Percentiles rank a stretch among this genome's conserved stretches.
phyloP scores from a whole-genome alignment of 352 stramenopile genomes.

The Blastocystis sp. region DNA sequence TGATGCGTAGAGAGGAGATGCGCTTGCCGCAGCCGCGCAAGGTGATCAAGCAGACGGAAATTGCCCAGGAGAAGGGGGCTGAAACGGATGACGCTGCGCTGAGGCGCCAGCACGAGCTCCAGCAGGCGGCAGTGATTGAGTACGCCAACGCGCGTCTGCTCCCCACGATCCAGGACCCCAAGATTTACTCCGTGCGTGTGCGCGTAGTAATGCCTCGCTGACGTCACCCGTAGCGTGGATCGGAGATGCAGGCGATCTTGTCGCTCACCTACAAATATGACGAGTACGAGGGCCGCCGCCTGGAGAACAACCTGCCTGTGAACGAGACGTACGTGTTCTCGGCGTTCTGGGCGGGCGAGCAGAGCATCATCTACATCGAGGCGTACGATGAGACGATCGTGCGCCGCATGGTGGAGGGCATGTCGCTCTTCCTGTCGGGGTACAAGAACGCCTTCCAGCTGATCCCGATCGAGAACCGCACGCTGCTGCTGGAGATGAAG shows the following conservation, averaged over 20 bases:
- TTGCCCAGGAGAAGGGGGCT: not conserved
- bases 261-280: slow-evolving; percentile 62
- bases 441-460: slow-evolving; percentile 56
- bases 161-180: slow-evolving; percentile 50
- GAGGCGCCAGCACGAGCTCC: not conserved
- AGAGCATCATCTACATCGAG: slow-evolving; percentile 64
- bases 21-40: not conserved
- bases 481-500: slow-evolving; percentile 16
- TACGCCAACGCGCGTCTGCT: slow-evolving; percentile 32
- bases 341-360: slow-evolving; percentile 31
- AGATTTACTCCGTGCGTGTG: slow-evolving; percentile 57
- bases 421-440: slow-evolving; percentile 49
- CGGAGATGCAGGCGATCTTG: slow-evolving; percentile 43
- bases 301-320: slow-evolving; percentile 3
- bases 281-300: slow-evolving; percentile 36
- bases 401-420: slow-evolving; percentile 26
- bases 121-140: slow-evolving; percentile 34
- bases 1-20: slow-evolving; percentile 30
- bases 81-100: not conserved
- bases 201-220: not conserved
- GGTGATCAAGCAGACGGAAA: slow-evolving; percentile 14
- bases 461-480: slow-evolving; percentile 47
- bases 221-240: slow-evolving; percentile 20
- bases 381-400: slow-evolving; percentile 63
- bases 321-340: slow-evolving; percentile 68